Evolutionary conservation across 2,329 filamentous ascomycete genomes (phyloP).

Genomic region (Epichloe elymi): DNA sequence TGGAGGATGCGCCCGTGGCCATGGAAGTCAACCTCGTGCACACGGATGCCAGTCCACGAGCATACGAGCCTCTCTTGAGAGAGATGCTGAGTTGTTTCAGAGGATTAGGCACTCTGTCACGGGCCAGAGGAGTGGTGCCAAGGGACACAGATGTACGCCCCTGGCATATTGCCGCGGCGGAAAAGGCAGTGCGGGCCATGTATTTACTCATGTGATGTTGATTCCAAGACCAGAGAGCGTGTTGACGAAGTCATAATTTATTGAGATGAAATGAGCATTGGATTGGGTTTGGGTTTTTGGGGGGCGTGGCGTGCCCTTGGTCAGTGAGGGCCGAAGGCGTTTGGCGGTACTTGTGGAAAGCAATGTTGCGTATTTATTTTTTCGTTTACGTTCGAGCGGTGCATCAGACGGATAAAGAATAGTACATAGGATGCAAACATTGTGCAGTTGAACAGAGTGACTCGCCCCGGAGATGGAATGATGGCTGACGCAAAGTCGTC

Average conservation of each 20-base stretch:
- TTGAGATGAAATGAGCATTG: background rate
- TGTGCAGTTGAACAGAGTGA: background rate
- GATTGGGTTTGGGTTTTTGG: background rate
- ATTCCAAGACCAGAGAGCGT: conserved; percentile 8
- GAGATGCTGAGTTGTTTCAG: conserved; percentile 61
- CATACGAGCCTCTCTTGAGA: conserved; percentile 51
- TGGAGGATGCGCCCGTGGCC: conserved; percentile 44
- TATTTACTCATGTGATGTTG: conserved; percentile 45
- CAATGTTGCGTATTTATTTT: background rate
- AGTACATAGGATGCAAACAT: background rate
- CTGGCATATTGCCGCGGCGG: conserved; percentile 63
- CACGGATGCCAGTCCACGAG: conserved; percentile 34
- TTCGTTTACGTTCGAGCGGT: background rate
- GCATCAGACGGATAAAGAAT: background rate
- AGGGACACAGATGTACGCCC: conserved; percentile 50
- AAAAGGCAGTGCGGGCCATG: conserved; percentile 54
- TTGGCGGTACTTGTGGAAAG: background rate
- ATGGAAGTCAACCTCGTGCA: conserved; percentile 55
- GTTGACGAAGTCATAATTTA: background rate
- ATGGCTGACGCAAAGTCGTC: too few relatives aligned
- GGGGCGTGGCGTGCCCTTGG: background rate
- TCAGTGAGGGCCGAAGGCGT: background rate
- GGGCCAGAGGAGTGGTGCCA: conserved; percentile 49
- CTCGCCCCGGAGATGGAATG: too few relatives aligned
- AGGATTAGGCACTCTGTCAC: conserved; percentile 54